Evolutionary conservation across 1,139 yeast genomes (phyloP), one percentile per base, ranked within the genome.

Genomic region (Scheffersomyces lignicola): DNA sequence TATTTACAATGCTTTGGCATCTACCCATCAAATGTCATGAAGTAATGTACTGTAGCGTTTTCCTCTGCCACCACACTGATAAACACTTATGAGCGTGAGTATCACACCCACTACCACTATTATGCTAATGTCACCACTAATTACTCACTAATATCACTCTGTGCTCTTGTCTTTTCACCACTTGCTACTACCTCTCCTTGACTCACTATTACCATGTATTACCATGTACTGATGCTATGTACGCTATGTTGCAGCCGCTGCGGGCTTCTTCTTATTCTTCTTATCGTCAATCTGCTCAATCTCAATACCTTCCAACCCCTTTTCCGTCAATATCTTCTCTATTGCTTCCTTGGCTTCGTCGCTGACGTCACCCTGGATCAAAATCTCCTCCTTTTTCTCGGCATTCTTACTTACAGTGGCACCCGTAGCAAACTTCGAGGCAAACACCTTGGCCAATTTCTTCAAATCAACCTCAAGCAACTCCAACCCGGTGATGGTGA

Each of bases 351-450:
- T 94, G 16, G 92, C 95, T 52, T 85, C 96, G 48, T 89, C 96
- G 44, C 90, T 84, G 31, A 90, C 94, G 60, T 92, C 98, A 49
- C 98, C 98, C 65, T 90, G 97, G 39, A 90, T 84, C 43, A 88
- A 77, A 38, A 90, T 80, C 54, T 90, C 97, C 45, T 90, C 97
- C 56, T 84, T 85, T 62, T 90, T 90, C 48, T 90, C 97, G 8
- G 83, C 92, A 44, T 83, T 84, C 64, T 90, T 90, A 7, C 90
- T 82, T n/a, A 90, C 96, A 29, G 94, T 80, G 17, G 97, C 94
- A 32, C 98, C 98, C 3, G 97, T 90, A 15, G 98, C 98, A 57
- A 90, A 92, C 59, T 87, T 88, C 26, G 94, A 83, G 0, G 97
- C 95, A 62, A 92, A 88, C 1, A 89, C 82, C 70, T 92, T 92